Base-by-base conservation (phyloP, 495 filamentous ascomycete species). In the Penicillium atrosanguineum region DNA sequence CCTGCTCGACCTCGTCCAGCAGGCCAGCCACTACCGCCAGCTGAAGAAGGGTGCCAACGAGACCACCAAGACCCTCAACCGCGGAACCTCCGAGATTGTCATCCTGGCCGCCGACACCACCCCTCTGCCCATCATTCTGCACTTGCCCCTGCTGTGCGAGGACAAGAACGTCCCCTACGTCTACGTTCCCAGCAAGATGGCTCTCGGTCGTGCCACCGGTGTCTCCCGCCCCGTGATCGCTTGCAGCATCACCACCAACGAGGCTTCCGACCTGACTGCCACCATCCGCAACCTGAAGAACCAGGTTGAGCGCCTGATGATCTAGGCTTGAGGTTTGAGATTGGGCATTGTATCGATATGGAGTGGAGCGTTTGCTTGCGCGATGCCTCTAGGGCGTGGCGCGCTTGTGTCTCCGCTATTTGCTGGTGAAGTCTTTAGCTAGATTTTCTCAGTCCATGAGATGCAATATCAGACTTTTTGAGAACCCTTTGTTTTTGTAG, bases 251-350 rank as follows among this genome's bases (percentile, higher is more conserved):
- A 93, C 90, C 36, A 91, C 88, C 61, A 97, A 97, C 79, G 94
- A 97, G 75, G 90, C 88, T 14, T 87, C 82, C 62, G 94, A 97
- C 66, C 79, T 97, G 28, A 86, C 85, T 73, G 78, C 78, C 57
- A 89, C 94, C 81, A 96, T 97, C 69, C 77, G 87, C 52, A 73
- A 79, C 42, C 73, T 97, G 63, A 96, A 93, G 81, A 87, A 92
- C 69, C 94, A 96, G 86, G 90, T 98, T 39, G 94, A 98, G 80
- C 82, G 94, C 63, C 80, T 97, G 50, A 90, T 93, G 84, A 95
- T 98, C 75, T 98, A 90, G 84, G 67, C 7, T 52, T 9, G n/a
- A 38, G 29, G 28, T 11, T 26, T 41, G 41, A 21, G 50, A 28
- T 52, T 45, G 50, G 45, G 49, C 20, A 36, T 37, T 39, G 15